Base-by-base conservation (phyloP, 2,329 filamentous ascomycete species). In the Verticillium nonalfalfae region DNA sequence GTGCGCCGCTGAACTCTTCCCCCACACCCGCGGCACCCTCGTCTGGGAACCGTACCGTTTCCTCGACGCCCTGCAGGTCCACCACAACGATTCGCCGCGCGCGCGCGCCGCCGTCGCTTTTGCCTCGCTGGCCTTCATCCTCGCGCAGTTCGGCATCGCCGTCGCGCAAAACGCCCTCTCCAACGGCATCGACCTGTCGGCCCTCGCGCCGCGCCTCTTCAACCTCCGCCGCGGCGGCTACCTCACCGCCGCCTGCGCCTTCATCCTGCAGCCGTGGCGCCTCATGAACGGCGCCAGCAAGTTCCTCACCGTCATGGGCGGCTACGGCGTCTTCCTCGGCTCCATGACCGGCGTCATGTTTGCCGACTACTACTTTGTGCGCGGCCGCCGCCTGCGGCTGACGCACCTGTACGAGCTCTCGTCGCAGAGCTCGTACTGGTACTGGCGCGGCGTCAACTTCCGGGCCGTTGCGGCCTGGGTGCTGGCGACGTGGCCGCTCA, bases 271-370 rank as follows among this genome's bases (percentile, higher is more conserved):
- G 58, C 68, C 67, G 1, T 69, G 68, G 68, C 64, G 59, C 35
- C 60, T 67, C 33, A 45, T 65, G 33, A 67, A 65, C 60, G 63
- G 64, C 56, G 66, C 66, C 4, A 65, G 66, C 54, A 71, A 68
- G 40, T 72, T 72, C 62, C 66, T 68, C 7, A 68, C 68, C 26
- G 70, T 72, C 61, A 64, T 72, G 45, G 68, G 68, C 39, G 70
- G 70, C 6, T 72, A 72, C 57, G 61, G 66, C 57, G 69, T 76
- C 35, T 76, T 76, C 64, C 65, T 76, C 10, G 73, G 73, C 3
- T 73, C 73, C 1, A 67, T 75, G 58, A 74, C 72, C 13, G 73
- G 73, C 7, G 68, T 75, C 21, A 75, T 76, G 73, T 70, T 74
- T 40, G 63, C 68, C 11, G 73, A 75, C 63, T 72, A 70, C 68